A percentile compares a stretch with the other conserved stretches of the same genome.
phyloP scores from a whole-genome alignment of 129 eudicot genomes.

The carrot (Daucus carota) region DNA sequence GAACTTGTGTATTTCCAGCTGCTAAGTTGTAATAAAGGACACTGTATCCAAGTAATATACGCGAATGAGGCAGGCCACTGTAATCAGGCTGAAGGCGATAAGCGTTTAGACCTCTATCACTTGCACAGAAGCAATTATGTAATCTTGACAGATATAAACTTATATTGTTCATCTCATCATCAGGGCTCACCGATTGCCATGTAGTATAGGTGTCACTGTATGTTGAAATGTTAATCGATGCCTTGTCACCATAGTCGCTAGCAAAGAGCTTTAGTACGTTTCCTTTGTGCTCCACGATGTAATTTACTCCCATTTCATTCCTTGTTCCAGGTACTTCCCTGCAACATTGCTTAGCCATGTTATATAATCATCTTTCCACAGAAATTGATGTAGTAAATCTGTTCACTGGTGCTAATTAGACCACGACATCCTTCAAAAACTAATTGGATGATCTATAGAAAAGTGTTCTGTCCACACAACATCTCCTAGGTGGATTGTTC shows the following conservation, averaged over 20 bases:
- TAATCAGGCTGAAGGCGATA: background rate
- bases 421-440: background rate
- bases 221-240: background rate
- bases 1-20: background rate
- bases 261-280: background rate
- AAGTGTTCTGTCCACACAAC: background rate
- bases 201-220: background rate
- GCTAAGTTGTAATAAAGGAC: background rate
- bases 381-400: background rate
- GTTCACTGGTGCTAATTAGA: background rate
- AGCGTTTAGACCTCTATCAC: background rate
- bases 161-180: background rate
- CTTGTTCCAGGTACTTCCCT: background rate
- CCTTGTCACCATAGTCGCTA: background rate
- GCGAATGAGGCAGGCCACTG: background rate
- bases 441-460: background rate
- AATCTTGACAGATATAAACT: slow-evolving; percentile 6
- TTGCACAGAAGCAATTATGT: background rate
- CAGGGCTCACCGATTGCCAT: background rate
- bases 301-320: background rate
- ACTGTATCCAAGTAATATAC: background rate
- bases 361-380: slow-evolving; percentile 9
- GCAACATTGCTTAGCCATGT: background rate
- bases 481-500: background rate
- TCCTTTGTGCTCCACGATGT: background rate